Percentiles rank a stretch among this genome's conserved stretches.
phyloP scores from a whole-genome alignment of 768 basidiomycete species.

The Rhodotorula babjevae region DNA sequence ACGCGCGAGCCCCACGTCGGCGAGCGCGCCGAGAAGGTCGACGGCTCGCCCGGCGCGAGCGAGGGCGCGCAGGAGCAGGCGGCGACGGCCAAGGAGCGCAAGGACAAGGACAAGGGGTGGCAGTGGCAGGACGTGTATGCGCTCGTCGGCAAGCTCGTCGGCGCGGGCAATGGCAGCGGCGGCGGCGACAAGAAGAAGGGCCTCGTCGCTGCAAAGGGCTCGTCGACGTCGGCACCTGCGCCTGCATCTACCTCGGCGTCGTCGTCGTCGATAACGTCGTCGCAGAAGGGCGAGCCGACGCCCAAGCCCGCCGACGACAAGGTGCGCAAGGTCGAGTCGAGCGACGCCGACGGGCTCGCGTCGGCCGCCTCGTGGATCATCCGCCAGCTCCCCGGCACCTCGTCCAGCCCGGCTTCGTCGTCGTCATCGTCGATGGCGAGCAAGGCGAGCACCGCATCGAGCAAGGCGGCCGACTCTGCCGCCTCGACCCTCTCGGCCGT shows the following conservation, averaged over 20 bases:
- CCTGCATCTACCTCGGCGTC: neutral
- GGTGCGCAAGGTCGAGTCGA: neutral
- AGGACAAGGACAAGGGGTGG: conserved; percentile 27
- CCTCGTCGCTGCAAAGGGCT: neutral
- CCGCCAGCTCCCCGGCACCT: conserved; percentile 16
- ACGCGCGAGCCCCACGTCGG: conserved; percentile 47
- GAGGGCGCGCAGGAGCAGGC: neutral
- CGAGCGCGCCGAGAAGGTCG: conserved; percentile 46
- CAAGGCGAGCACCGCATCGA: too few relatives aligned
- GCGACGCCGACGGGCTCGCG: conserved; percentile 23
- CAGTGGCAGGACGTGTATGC: conserved; percentile 39
- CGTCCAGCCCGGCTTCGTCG: neutral
- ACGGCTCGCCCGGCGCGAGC: conserved; percentile 38
- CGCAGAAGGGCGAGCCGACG: neutral
- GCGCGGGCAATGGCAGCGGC: conserved; percentile 45
- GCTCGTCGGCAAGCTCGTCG: conserved; percentile 24
- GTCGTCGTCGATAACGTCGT: too few relatives aligned
- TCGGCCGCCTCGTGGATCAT: conserved; percentile 37
- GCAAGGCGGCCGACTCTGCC: neutral
- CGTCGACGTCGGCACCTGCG: neutral
- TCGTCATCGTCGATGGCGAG: neutral
- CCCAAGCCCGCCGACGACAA: neutral
- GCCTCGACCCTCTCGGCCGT: neutral
- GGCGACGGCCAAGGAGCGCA: neutral
- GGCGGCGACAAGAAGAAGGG: conserved; percentile 39